phyloP scores from a whole-genome alignment of 116 monocot species.

The Thalassia testudinum region DNA sequence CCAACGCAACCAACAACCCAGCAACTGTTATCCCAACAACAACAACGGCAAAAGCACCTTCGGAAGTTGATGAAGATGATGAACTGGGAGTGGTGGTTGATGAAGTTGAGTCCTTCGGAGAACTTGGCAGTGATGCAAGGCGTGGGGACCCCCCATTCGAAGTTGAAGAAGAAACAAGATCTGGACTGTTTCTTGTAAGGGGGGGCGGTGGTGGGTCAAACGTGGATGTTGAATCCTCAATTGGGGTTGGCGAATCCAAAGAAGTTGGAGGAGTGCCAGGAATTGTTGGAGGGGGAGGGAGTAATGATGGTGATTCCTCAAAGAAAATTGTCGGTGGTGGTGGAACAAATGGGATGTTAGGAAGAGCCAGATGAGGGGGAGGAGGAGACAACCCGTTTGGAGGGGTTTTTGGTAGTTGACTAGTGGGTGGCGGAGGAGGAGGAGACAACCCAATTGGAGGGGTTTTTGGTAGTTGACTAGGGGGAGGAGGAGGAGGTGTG shows the following conservation, averaged over 20 bases:
- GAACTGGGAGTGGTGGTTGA: conserved; percentile 2
- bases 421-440: conserved; percentile 7
- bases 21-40: conserved; percentile 19
- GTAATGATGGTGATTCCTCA: neutral
- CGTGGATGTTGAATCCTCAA: conserved; percentile 2
- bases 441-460: conserved; percentile 1
- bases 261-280: neutral
- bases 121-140: too few species aligned
- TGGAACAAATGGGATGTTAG: neutral
- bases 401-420: neutral
- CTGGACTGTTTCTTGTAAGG: neutral
- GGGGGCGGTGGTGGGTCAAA: conserved; percentile 4
- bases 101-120: neutral
- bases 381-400: conserved; percentile 4
- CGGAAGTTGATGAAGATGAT: conserved; percentile 5
- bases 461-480: neutral
- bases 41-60: conserved; percentile 3
- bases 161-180: conserved; percentile 6
- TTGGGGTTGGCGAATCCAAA: neutral
- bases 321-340: neutral
- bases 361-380: neutral
- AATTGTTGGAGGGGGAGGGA: neutral
- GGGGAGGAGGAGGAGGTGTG: conserved; percentile 8
- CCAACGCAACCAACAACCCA: conserved; percentile 16
- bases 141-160: neutral